Evolutionary conservation across 192 early-diverging fungal species (phyloP).

Genomic region (Geranomyces variabilis): DNA sequence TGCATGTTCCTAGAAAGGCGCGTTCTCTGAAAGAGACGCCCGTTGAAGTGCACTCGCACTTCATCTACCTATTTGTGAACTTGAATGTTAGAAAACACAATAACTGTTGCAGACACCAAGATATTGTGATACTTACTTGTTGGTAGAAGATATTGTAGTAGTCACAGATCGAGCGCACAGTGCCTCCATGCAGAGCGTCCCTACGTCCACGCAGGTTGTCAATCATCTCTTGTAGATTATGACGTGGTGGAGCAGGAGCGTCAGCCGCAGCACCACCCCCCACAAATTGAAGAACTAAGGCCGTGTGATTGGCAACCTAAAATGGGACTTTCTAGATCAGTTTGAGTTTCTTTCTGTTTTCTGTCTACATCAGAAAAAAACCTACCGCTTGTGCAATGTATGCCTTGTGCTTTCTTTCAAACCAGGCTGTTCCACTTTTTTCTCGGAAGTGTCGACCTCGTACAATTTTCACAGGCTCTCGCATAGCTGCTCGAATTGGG

Average conservation of each 20-base stretch:
- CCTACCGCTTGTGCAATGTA: too few species aligned
- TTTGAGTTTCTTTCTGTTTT: too few species aligned
- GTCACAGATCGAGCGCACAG: background rate
- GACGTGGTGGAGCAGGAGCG: background rate
- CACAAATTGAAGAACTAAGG: background rate
- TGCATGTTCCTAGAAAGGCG: too few species aligned
- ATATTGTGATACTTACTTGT: too few species aligned
- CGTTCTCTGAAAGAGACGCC: background rate
- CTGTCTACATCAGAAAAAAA: too few species aligned
- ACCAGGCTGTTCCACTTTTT: conserved; percentile 10
- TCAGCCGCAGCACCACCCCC: background rate
- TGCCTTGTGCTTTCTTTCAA: conserved; percentile 2
- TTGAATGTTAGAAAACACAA: too few species aligned
- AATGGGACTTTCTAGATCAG: background rate
- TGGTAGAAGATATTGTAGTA: background rate
- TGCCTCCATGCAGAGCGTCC: conserved; percentile 5
- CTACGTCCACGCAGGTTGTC: background rate
- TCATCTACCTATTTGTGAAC: background rate
- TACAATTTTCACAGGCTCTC: background rate
- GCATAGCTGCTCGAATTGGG: background rate
- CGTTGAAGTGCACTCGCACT: background rate
- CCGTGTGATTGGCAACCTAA: background rate
- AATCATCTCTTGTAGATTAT: background rate
- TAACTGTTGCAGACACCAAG: too few species aligned
- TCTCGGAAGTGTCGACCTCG: conserved; percentile 3